Conservation (phyloP, 2,329 filamentous ascomycete genomes). For the Hypoxylon sp. region DNA sequence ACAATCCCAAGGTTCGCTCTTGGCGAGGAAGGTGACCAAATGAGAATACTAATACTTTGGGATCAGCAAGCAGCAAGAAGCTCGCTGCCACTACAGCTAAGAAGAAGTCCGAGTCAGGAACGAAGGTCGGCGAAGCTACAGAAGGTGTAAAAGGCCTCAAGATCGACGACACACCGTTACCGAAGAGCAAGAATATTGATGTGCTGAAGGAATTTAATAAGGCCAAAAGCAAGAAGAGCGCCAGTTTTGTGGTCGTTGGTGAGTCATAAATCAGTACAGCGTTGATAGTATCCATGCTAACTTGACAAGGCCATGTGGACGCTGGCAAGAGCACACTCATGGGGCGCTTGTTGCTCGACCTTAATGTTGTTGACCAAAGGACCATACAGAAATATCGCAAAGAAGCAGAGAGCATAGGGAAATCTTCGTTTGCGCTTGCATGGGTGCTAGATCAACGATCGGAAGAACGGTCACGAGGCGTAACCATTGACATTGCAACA, state of each 20-base stretch:
- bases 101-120: constrained; percentile 57
- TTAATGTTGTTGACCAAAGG: constrained; percentile 88
- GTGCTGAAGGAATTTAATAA: constrained; percentile 86
- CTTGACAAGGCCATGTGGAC: constrained; percentile 85
- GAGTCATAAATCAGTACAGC: constrained; percentile 41
- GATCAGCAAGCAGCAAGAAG: constrained; percentile 67
- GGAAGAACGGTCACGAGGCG: constrained; percentile 89
- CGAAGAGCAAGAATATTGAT: constrained; percentile 84
- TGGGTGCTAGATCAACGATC: constrained; percentile 96
- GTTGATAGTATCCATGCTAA: constrained; percentile 25
- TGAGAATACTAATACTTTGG: constrained; percentile 66
- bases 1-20: constrained; percentile 88
- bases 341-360: constrained; percentile 91
- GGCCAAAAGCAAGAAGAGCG: constrained; percentile 80
- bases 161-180: constrained; percentile 68
- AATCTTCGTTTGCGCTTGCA: constrained; percentile 94
- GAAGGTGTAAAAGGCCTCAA: constrained; percentile 59
- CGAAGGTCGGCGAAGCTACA: constrained; percentile 54
- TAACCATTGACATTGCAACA: constrained; percentile 97
- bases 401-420: constrained; percentile 92
- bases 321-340: constrained; percentile 98
- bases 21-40: constrained; percentile 65
- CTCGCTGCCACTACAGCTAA: constrained; percentile 57
- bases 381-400: constrained; percentile 89
- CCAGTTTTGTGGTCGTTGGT: constrained; percentile 95